Base-by-base conservation (phyloP, 2,329 filamentous ascomycete genomes). In the Akanthomyces lecanii region DNA sequence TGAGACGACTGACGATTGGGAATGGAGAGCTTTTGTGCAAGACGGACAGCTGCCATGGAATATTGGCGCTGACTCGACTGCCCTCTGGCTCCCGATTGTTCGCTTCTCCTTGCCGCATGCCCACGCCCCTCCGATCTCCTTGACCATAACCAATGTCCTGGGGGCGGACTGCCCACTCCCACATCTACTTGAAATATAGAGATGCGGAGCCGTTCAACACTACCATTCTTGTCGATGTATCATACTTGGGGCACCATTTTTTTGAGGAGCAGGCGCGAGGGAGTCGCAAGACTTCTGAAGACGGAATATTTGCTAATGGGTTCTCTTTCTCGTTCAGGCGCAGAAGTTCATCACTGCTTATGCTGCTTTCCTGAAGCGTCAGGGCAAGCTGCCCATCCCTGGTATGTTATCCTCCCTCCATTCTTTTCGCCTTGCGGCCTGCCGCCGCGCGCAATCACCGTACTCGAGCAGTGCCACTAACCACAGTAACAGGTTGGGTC, bases 341-440 rank as follows among this genome's bases (percentile, higher is more conserved):
- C 89, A 92, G 80, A 91, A 93, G 84, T 95, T 95, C 85, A 93
- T 95, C 82, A 81, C 84, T 73, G 85, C 89, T 77, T 96, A 95
- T 79, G 85, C 90, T 77, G 89, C 86, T 76, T 96, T 95, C 87
- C 81, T 96, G 86, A 95, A 95, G 89, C 88, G 91, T 75, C 91
- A 95, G 85, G 91, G 91, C 82, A 94, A 94, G 85, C 89, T 95
- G 72, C 89, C 90, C 77, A 91, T 94, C 76, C 91, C 91, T 79
- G 90, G 90, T 93, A 86, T 77, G 88, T 83, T 38, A 38, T 28
- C 48, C 12, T 38, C 2, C 33, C 8, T 11, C 33, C 33, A 2
- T 36, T 10, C 18, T 28, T 38, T 21, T 36, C 50, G 30, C n/a
- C 23, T 54, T 18, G 3, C 4, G 10, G 30, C 21, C 21, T 21